phyloP scores from a whole-genome alignment of 352 stramenopile species.

The Plasmopara viticola region DNA sequence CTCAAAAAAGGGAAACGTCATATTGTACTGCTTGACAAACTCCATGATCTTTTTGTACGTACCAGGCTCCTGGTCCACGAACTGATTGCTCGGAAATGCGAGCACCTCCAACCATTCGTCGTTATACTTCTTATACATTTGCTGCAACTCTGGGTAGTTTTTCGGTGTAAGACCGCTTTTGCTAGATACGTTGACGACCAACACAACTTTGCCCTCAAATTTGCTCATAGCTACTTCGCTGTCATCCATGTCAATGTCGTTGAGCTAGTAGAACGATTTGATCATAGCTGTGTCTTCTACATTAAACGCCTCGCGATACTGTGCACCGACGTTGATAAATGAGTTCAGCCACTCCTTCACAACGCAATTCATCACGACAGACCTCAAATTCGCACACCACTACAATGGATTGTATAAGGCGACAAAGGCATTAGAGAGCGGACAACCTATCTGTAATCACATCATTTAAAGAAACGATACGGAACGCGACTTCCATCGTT shows the following conservation, averaged over 20 bases:
- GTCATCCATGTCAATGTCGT: slow-evolving; percentile 64
- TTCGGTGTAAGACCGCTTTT: slow-evolving; percentile 79
- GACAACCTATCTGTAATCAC: too few relatives aligned
- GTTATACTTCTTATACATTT: slow-evolving; percentile 69
- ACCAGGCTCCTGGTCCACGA: slow-evolving; percentile 37
- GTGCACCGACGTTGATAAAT: slow-evolving; percentile 40
- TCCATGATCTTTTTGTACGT: slow-evolving; percentile 75
- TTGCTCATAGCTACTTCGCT: slow-evolving; percentile 57
- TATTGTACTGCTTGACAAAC: slow-evolving; percentile 55
- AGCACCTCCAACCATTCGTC: slow-evolving; percentile 58
- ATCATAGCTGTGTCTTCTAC: slow-evolving; percentile 25
- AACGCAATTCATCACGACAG: too few relatives aligned
- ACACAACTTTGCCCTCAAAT: slow-evolving; percentile 60
- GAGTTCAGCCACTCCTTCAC: slow-evolving; percentile 39
- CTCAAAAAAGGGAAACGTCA: slow-evolving; percentile 46
- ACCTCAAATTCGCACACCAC: too few relatives aligned
- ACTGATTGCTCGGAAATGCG: slow-evolving; percentile 89
- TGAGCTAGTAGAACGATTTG: slow-evolving; percentile 75
- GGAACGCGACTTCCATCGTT: too few relatives aligned
- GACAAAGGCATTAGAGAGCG: too few relatives aligned
- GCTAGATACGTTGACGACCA: slow-evolving; percentile 77
- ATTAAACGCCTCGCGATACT: slow-evolving; percentile 43
- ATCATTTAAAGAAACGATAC: too few relatives aligned
- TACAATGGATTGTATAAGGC: too few relatives aligned
- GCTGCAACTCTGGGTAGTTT: slow-evolving; percentile 84